Evolutionary conservation across 768 basidiomycete species (phyloP).

Genomic region (Pleurotus platypus): DNA sequence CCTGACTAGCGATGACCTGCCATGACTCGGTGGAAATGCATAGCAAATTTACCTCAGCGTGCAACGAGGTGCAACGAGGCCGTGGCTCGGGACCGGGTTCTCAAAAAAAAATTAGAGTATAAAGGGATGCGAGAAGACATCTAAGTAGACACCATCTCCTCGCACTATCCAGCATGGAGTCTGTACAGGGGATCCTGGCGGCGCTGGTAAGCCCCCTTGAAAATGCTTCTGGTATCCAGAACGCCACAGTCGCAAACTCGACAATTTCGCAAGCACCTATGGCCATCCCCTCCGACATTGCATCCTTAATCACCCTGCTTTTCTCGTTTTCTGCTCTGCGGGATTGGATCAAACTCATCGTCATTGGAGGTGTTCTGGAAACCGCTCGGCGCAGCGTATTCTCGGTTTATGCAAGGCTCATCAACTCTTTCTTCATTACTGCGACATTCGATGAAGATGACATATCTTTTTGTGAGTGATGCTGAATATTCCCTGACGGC

Average conservation of each 20-base stretch:
- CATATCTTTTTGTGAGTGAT: slow-evolving; percentile 45
- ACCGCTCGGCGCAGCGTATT: slow-evolving; percentile 45
- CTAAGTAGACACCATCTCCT: not conserved
- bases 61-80: not conserved
- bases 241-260: not conserved
- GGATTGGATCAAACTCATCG: slow-evolving; percentile 63
- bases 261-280: slow-evolving; percentile 18
- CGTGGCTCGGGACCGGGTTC: not conserved
- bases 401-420: slow-evolving; percentile 36
- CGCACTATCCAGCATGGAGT: not conserved
- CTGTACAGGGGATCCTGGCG: not conserved
- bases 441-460: slow-evolving; percentile 60
- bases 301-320: slow-evolving; percentile 38
- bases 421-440: slow-evolving; percentile 58
- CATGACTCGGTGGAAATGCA: not conserved
- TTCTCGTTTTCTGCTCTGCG: slow-evolving; percentile 51
- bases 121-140: not conserved
- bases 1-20: not conserved
- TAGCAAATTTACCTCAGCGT: not conserved
- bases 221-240: not conserved
- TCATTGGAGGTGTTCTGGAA: slow-evolving; percentile 62
- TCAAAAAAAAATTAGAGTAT: not conserved
- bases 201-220: not conserved
- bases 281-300: slow-evolving; percentile 15
- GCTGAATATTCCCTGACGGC: too few relatives aligned